phyloP scores from a whole-genome alignment of 768 basidiomycete species.

The Rhizopogon sp. region DNA sequence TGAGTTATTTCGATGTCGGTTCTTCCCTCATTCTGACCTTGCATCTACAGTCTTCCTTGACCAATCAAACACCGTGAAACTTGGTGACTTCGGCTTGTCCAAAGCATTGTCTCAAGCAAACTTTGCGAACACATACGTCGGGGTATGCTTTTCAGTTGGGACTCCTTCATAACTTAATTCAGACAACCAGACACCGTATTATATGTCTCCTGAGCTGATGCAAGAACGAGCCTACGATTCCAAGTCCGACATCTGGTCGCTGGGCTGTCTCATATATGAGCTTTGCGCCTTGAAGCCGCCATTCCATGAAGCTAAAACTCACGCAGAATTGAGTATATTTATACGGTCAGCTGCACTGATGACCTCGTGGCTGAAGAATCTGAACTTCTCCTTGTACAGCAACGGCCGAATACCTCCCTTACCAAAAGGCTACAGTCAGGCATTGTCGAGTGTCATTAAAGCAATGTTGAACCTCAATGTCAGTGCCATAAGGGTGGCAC shows the following conservation, averaged over 20 bases:
- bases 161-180: neutral
- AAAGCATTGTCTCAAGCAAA: conserved; percentile 85
- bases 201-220: conserved; percentile 99
- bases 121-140: conserved; percentile 96
- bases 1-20: conserved; percentile 26
- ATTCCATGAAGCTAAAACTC: conserved; percentile 90
- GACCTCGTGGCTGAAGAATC: neutral
- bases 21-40: neutral
- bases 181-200: conserved; percentile 93
- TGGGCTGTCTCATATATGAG: conserved; percentile 96
- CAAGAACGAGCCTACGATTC: conserved; percentile 97
- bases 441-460: conserved; percentile 70
- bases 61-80: conserved; percentile 78
- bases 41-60: conserved; percentile 76
- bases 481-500: conserved; percentile 14
- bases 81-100: conserved; percentile 95
- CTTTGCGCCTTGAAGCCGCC: conserved; percentile 92
- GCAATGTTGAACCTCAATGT: conserved; percentile 87
- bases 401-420: conserved; percentile 90
- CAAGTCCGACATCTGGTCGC: conserved; percentile 98
- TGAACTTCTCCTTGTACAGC: conserved; percentile 27
- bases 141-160: conserved; percentile 48
- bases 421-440: conserved; percentile 76
- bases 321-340: conserved; percentile 75
- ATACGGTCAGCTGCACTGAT: conserved; percentile 54